These are phyloP conservation scores for Elsinoe arachidis DNA, from an alignment of 2,329 filamentous ascomycete species.

Conservation along the genomic window DNA sequence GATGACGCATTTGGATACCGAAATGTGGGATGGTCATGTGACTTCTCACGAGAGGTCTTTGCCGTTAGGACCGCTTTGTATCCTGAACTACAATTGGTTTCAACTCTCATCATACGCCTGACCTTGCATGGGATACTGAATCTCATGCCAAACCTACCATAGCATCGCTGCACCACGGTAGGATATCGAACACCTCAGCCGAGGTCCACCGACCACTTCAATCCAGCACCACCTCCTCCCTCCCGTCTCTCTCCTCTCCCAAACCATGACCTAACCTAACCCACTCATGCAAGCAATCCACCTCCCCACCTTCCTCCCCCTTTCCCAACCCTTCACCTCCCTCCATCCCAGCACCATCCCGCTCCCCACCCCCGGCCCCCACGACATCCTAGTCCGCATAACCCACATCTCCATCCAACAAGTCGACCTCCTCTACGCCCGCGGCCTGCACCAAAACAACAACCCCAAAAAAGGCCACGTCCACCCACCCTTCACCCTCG, in stretches of 20 bases:
- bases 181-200: no score
- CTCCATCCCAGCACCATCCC: slow-evolving; percentile 25
- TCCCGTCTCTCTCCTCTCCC: background rate
- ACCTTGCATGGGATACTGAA: no score
- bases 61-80: no score
- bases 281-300: slow-evolving; percentile 35
- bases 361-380: slow-evolving; percentile 26
- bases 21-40: background rate
- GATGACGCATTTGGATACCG: slow-evolving; percentile 1
- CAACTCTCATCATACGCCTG: no score
- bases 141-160: no score
- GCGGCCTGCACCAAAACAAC: slow-evolving; percentile 54
- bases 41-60: background rate
- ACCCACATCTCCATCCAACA: slow-evolving; percentile 51
- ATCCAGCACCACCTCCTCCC: background rate
- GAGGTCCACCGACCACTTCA: no score
- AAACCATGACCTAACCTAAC: background rate
- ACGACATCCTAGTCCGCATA: slow-evolving; percentile 40
- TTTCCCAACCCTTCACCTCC: slow-evolving; percentile 20
- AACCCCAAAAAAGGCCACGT: slow-evolving; percentile 38
- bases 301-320: slow-evolving; percentile 29
- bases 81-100: no score
- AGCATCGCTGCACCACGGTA: no score
- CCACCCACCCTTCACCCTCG: slow-evolving; percentile 49
- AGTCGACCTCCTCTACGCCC: slow-evolving; percentile 52